Evolutionary conservation across 345 rosid species (phyloP), one percentile per base, ranked within the genome.

Genomic region (rapeseed (Brassica napus)): DNA sequence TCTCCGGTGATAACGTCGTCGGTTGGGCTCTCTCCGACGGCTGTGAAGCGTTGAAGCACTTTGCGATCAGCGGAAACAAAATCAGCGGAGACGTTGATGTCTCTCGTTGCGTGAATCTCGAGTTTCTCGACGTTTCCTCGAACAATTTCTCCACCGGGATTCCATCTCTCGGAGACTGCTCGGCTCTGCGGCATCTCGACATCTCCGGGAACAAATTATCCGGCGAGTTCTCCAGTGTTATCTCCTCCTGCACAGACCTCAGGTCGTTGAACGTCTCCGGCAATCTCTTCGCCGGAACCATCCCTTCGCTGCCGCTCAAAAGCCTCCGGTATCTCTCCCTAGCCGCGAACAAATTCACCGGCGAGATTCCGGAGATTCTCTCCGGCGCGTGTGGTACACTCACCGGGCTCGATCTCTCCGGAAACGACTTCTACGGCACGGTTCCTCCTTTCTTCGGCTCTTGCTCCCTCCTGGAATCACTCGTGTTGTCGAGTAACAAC

Each of bases 371-470:
- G 30, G 71, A 77, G 81, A 34, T 79, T 83, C 89, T 95, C 4
- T 52, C 86, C 47, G 88, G 80, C 77, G 89, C 87, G 65, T 95
- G 99, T 74, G 73, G 86, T 39, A 82, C 89, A 74, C 97, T 95
- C 64, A 79, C 87, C 16, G 77, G 68, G 70, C 90, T 95, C 61
- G 97, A 93, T 85, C 92, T 95, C 83, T 93, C 98, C 52, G 68
- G 55, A 3, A 93, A 95, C 73, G 77, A 85, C n/a, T 85, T 95
- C 15, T 71, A 89, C 65, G 99, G 99, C 78, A 75, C 76, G 68
- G 75, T 93, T 73, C 98, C 99, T 34, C 65, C 79, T 39, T 82
- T 83, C 82, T 61, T 95, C 76, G 78, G 84, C 65, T 83, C 94
- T 35, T 95, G 97, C 73, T 70, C 89, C 42, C 71, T 80, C 3